Evolutionary conservation across 2,329 filamentous ascomycete species (phyloP), one percentile per base, ranked within the genome.

Genomic region (Botrytis squamosa): DNA sequence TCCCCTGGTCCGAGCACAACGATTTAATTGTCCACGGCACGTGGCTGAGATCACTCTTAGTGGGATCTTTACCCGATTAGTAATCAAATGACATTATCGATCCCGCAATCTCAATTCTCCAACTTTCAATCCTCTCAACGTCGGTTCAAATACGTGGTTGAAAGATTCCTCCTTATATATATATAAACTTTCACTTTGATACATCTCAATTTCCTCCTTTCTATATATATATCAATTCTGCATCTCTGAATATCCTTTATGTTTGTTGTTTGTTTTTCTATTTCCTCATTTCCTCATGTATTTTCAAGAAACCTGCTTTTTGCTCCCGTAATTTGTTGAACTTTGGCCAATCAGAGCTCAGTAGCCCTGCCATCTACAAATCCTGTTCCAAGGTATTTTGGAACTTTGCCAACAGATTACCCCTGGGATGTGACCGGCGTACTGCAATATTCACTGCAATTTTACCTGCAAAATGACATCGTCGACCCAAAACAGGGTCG

Each of bases 381-480:
- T 57, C 22, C 64, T n/a, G 22, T 67, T 67, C 65, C 65, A 55
- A 29, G 49, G 40, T 68, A n/a, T 68, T 55, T 42, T 42, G 38
- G 38, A 66, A 49, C 3, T 22, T 57, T 42, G 38, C 49, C 66
- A 69, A 69, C 66, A 42, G 49, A 57, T 68, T 6, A 22, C 16
- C 36, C 66, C 49, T 57, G 20, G 36, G 49, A n/a, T 44, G 25
- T 55, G 25, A 6, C 9, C 36, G 46, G 1, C 25, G 65, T 18
- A n/a, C 46, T 20, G 29, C 46, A 40, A 65, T 38, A 55, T 57
- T 68, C 18, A 57, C 42, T 60, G 59, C 69, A 64, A 40, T 29
- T 16, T 64, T 46, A 79, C 79, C 71, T 73, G 71, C 71, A 62
- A 42, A 70, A 74, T 74, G 73, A 74, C 71, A 73, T 73, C 71